Evolutionary conservation across 768 basidiomycete species (phyloP), one percentile per base, ranked within the genome.

Genomic region (Terana coerulea): DNA sequence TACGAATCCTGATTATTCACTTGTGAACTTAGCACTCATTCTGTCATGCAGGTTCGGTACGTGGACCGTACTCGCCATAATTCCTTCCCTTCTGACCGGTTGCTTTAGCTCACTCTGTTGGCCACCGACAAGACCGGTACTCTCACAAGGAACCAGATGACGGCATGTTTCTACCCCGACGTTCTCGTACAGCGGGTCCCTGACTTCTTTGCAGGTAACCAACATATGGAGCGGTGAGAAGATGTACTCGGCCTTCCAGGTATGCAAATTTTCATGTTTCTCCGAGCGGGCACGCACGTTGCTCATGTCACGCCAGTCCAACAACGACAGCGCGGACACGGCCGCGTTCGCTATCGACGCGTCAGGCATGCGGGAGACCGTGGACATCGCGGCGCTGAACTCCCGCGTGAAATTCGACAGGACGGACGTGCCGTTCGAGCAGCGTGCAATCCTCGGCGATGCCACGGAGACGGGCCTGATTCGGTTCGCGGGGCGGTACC

Each of bases 51-150:
- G 57, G 58, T 41, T 64, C 61, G 25, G 64, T 66, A 51, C 45
- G 54, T 17, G 25, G 19, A 17, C 26, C 22, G 5, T 5, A 30
- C 35, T 41, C n/a, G 19, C 17, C 44, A 41, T 15, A 15, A 19
- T 54, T 4, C 21, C 22, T 26, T 14, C 39, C 19, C 33, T 51
- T 26, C 57, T 63, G 41, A 59, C 29, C 2, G 41, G n/a, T 37
- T n/a, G 14, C 41, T 17, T 14, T 55, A 81, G 79, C 66, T 84
- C 19, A 86, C 83, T 0, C 71, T 85, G 10, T 68, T 86, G 11
- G 84, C 84, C 4, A 85, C 84, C 8, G 84, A 86, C 60, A 86
- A 86, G 64, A 86, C 84, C 1, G 84, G 84, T 10, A 86, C 84
- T 14, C 64, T 86, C 47, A 86, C 84, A 9, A 67, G 81, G 34